Base-by-base conservation (phyloP, 1,284 basidiomycete genomes). In the Leucoagaricus sp. region DNA sequence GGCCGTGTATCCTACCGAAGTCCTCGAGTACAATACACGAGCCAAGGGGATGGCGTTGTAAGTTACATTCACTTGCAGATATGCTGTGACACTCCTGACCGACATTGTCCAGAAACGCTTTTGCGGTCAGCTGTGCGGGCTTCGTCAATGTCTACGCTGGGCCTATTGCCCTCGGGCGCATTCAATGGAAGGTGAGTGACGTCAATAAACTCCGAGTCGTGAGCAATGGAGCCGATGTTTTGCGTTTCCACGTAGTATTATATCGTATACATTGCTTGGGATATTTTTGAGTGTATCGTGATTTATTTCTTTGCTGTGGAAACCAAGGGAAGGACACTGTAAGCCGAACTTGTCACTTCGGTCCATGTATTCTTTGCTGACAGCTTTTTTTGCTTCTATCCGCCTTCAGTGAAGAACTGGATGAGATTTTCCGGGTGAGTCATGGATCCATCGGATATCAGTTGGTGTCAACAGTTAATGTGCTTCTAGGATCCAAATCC, bases 31-130 rank as follows among this genome's bases (percentile, higher is more conserved):
- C 49, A 82, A 80, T 56, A 79, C 81, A 36, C 73, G 75, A 52
- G 83, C 83, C 5, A 85, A 85, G 65, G 84, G 84, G 58, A 82
- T 84, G 75, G 77, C 76, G 7, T 59, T 76, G 69, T 75, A 59
- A 60, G n/a, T 26, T 10, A 49, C 26, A 26, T 4, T 28, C n/a
- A 12, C 34, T 9, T 54, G 15, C 6, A 12, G 36, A 9, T 33
- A 17, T 25, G 15, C 31, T 49, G 12, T 49, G 38, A 21, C 23
- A 29, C 31, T 62, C 15, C 57, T 36, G 31, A 40, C 38, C 15
- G 25, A 8, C 41, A 23, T 41, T 36, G 34, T 38, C 50, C 49
- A 75, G 73, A 40, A 75, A 75, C 59, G 70, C 71, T 0, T 68
- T 83, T 52, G 73, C 78, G 10, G 79, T 81, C 51, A 77, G 72